Evolutionary conservation across 129 eudicot genomes (phyloP), one percentile per base, ranked within the genome.

Genomic region (Flaveria linearis): DNA sequence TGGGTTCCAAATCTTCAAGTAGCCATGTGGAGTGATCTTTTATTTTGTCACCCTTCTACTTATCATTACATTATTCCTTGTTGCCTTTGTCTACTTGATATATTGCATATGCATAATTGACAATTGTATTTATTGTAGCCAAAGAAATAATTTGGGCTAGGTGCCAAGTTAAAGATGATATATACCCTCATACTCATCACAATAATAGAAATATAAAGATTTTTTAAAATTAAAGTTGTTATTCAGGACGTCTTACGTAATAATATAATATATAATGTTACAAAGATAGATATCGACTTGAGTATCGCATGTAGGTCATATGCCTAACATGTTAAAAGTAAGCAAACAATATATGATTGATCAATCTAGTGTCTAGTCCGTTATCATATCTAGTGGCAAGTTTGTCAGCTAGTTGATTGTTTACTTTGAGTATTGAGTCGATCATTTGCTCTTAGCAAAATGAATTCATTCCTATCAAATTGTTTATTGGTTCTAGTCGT

Each of bases 1-100:
- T 80, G 83, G 83, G 79, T 73, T 73, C 77, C 83, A 73, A 80
- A 73, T 80, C 76, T 55, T 69, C 49, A 53, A 53, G 63, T 53
- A 45, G 52, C 79, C 82, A 80, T 80, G 83, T 80, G 83, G 43
- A 53, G 18, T 73, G 79, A 65, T 80, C 79, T 80, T 80, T 62
- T 26, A 73, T 79, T 63, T 80, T 80, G 79, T 73, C 78, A 66
- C 83, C 39, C 79, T 73, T 80, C 74, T 80, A 3, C 69, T 65
- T 73, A 80, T 73, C 79, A 80, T 80, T 36, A 58, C 79, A 80
- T 80, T 73, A 80, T 80, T 80, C 83, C 69, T 55, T 80, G 74
- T 73, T 73, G 79, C 83, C 74, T 36, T 80, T 80, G 75, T 65
- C 83, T 73, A 73, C 68, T 36, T 71, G 73, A 72, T 36, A 64